Conservation (phyloP, 192 early-diverging fungal species). For the Spinellus fusiger region DNA sequence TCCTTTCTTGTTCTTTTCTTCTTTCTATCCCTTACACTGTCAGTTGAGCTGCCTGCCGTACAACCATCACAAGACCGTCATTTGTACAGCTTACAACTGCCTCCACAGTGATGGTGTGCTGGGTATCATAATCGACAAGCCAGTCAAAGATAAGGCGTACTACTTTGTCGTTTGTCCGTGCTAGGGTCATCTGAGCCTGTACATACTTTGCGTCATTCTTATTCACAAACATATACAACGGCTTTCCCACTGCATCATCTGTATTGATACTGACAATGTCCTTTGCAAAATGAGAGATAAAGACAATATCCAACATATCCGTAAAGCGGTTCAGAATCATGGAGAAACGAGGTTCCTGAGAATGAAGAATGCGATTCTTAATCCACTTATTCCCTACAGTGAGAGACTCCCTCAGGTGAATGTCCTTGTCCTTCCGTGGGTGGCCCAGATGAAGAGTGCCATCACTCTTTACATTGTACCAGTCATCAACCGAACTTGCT, state of each 20-base stretch:
- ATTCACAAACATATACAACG: slow-evolving; percentile 8
- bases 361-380: not conserved
- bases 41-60: slow-evolving; percentile 8
- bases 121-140: slow-evolving; percentile 1
- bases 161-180: slow-evolving; percentile 3
- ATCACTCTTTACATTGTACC: not conserved
- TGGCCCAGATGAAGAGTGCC: not conserved
- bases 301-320: slow-evolving; percentile 1
- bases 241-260: not conserved
- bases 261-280: not conserved
- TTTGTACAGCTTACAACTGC: slow-evolving; percentile 6
- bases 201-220: not conserved
- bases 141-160: slow-evolving; percentile 20
- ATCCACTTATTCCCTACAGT: not conserved
- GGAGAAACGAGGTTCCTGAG: slow-evolving; percentile 13
- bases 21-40: not conserved
- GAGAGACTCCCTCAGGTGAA: not conserved
- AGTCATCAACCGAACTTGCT: slow-evolving; percentile 8
- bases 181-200: slow-evolving; percentile 5
- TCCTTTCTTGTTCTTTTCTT: not conserved
- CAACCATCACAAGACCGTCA: slow-evolving; percentile 18
- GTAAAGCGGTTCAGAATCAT: slow-evolving; percentile 17
- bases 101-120: slow-evolving; percentile 3
- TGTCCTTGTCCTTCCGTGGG: slow-evolving; percentile 2
- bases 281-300: not conserved